Conservation (phyloP, 495 filamentous ascomycete genomes). For the Pyronema domesticum region DNA sequence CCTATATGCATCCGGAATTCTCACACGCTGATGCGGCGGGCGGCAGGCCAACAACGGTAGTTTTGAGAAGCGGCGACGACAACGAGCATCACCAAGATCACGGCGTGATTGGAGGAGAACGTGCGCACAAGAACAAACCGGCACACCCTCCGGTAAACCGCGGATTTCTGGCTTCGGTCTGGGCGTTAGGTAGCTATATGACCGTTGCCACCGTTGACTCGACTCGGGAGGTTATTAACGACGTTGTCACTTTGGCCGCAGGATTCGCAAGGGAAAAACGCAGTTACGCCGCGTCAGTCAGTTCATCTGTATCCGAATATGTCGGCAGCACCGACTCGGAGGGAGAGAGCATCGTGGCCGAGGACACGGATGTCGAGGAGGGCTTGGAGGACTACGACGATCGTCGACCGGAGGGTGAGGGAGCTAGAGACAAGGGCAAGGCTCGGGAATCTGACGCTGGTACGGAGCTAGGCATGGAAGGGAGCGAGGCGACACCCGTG, state of each 20-base stretch:
- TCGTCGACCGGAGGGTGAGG: background rate
- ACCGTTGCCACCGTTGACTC: background rate
- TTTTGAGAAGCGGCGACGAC: background rate
- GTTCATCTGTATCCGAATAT: slow-evolving; percentile 6
- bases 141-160: background rate
- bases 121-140: background rate
- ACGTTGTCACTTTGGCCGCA: slow-evolving; percentile 3
- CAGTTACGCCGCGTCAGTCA: background rate
- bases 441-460: background rate
- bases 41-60: background rate
- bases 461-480: background rate
- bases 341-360: slow-evolving; percentile 25
- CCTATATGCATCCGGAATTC: background rate
- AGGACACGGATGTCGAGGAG: slow-evolving; percentile 31
- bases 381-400: slow-evolving; percentile 3
- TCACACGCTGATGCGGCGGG: background rate
- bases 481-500: background rate
- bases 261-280: slow-evolving; percentile 1
- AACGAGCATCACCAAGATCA: background rate
- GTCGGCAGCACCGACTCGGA: slow-evolving; percentile 23
- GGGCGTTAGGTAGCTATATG: slow-evolving; percentile 4
- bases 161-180: slow-evolving; percentile 2
- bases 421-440: background rate
- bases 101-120: background rate
- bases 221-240: slow-evolving; percentile 4